Conservation (phyloP, 257 asterid species). For the Primulina eburnea region DNA sequence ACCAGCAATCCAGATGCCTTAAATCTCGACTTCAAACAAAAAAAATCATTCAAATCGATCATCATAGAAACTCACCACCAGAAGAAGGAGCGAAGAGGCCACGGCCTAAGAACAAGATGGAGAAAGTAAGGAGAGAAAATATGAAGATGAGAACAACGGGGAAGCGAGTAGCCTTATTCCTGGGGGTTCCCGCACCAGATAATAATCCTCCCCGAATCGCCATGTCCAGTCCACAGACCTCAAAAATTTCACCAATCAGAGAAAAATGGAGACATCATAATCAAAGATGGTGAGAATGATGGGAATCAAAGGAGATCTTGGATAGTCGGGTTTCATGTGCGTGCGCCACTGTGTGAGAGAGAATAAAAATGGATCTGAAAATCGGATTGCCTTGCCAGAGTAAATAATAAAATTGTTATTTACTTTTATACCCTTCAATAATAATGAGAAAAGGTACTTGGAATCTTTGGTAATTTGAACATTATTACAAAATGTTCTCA, state of each 20-base stretch:
- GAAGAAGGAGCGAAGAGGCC: constrained; percentile 38
- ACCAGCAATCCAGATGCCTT: neutral
- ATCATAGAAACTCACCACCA: constrained; percentile 41
- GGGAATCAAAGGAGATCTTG: neutral
- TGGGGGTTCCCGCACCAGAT: constrained; percentile 30
- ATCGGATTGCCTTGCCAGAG: too few relatives aligned
- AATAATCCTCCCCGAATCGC: constrained; percentile 42
- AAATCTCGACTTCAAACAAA: neutral
- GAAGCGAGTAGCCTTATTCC: constrained; percentile 38
- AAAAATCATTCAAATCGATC: neutral
- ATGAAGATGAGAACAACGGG: constrained; percentile 15
- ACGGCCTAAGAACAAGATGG: constrained; percentile 40
- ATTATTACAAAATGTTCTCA: too few relatives aligned
- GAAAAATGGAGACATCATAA: neutral
- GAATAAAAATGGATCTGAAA: too few relatives aligned
- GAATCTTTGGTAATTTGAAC: too few relatives aligned
- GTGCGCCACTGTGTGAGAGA: neutral
- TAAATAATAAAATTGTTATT: too few relatives aligned
- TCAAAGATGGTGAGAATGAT: neutral
- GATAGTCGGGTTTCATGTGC: neutral
- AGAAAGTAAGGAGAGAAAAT: constrained; percentile 30
- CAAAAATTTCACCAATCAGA: constrained; percentile 4
- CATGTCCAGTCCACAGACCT: constrained; percentile 45
- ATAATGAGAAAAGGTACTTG: too few relatives aligned
- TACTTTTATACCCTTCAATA: too few relatives aligned